Conservation (phyloP, 352 stramenopile genomes). For the Phytophthora sp. region DNA sequence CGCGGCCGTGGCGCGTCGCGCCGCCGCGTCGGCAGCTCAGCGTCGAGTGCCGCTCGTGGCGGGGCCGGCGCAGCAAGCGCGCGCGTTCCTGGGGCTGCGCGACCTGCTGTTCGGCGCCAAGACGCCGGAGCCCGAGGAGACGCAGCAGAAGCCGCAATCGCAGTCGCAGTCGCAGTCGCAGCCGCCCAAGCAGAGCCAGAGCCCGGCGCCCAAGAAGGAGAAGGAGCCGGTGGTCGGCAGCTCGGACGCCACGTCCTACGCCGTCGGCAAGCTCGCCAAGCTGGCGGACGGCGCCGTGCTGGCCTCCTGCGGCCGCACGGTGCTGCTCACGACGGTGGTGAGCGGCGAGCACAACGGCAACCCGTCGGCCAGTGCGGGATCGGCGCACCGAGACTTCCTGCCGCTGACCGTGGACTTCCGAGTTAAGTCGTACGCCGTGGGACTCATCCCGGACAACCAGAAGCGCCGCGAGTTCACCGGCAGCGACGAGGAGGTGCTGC, state of each 20-base stretch:
- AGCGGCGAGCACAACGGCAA: slow-evolving; percentile 56
- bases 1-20: slow-evolving; percentile 18
- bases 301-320: slow-evolving; percentile 78
- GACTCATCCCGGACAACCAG: slow-evolving; percentile 89
- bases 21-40: background rate
- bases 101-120: slow-evolving; percentile 71
- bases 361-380: slow-evolving; percentile 16
- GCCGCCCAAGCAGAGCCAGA: slow-evolving; percentile 12
- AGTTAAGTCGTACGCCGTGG: slow-evolving; percentile 88
- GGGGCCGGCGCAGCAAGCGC: slow-evolving; percentile 29
- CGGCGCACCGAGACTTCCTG: slow-evolving; percentile 68
- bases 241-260: slow-evolving; percentile 58
- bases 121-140: slow-evolving; percentile 33
- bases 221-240: slow-evolving; percentile 53
- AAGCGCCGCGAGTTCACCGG: slow-evolving; percentile 90
- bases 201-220: slow-evolving; percentile 14
- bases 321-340: slow-evolving; percentile 89
- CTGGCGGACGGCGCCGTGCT: slow-evolving; percentile 89
- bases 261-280: slow-evolving; percentile 79
- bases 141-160: slow-evolving; percentile 13
- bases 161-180: background rate
- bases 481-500: slow-evolving; percentile 96
- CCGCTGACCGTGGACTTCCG: slow-evolving; percentile 95
- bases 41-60: slow-evolving; percentile 5
- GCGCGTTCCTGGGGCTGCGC: slow-evolving; percentile 68